A percentile compares a stretch with the other conserved stretches of the same genome.
Evolutionary conservation across 2,329 filamentous ascomycete species (phyloP).

Genomic region (Xylaria sp.): DNA sequence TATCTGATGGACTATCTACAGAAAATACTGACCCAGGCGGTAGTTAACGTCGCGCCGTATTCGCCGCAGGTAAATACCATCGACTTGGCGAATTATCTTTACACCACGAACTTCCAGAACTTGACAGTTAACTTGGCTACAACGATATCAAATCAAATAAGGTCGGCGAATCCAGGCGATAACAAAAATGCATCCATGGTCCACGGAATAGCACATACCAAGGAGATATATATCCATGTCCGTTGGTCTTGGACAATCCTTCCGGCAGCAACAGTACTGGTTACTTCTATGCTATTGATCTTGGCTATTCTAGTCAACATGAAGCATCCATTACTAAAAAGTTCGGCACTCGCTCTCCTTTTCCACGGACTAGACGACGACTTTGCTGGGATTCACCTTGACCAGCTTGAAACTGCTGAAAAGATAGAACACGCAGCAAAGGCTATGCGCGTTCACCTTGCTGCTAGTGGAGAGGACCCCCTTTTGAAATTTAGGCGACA

Average conservation of each 20-base stretch:
- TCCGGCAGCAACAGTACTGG: conserved; percentile 27
- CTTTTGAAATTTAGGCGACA: no score
- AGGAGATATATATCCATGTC: conserved; percentile 40
- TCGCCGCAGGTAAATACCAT: no score
- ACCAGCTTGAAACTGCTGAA: no score
- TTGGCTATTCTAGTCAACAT: background rate
- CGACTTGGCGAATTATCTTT: background rate
- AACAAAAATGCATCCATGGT: conserved; percentile 24
- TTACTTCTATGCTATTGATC: background rate
- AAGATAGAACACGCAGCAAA: no score
- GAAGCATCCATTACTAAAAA: background rate
- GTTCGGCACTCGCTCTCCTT: background rate
- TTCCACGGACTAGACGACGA: background rate
- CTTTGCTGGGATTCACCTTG: no score
- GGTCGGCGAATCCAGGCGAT: conserved; percentile 22
- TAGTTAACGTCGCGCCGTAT: no score
- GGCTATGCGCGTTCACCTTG: no score
- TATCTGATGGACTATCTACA: no score
- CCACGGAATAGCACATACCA: conserved; percentile 29
- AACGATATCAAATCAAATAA: conserved; percentile 23
- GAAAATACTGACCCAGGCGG: no score
- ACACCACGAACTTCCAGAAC: background rate
- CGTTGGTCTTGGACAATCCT: conserved; percentile 42
- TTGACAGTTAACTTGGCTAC: background rate
- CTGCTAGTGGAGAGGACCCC: no score